phyloP scores from a whole-genome alignment of 2,329 filamentous ascomycete genomes.

The Davidsoniella virescens region DNA sequence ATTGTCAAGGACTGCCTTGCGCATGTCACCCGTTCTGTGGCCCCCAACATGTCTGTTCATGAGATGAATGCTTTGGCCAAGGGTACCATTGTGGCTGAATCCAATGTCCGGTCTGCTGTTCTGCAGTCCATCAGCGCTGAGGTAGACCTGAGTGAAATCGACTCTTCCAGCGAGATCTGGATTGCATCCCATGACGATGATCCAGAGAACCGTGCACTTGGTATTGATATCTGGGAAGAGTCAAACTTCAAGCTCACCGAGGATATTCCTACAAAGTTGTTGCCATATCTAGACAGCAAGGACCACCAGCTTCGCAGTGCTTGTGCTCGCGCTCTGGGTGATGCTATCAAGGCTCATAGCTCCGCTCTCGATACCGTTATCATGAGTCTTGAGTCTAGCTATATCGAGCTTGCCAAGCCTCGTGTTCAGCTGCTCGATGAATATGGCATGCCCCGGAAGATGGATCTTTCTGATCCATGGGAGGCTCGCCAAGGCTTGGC shows the following conservation, averaged over 20 bases:
- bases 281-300: conserved; percentile 64
- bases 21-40: conserved; percentile 70
- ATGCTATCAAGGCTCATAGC: conserved; percentile 47
- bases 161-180: conserved; percentile 85
- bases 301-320: conserved; percentile 72
- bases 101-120: conserved; percentile 65
- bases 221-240: conserved; percentile 85
- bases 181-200: conserved; percentile 82
- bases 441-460: conserved; percentile 86
- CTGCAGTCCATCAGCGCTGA: conserved; percentile 83
- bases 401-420: conserved; percentile 66
- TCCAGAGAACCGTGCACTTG: conserved; percentile 70
- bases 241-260: conserved; percentile 58
- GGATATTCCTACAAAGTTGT: conserved; percentile 47
- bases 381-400: conserved; percentile 49
- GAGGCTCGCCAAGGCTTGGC: conserved; percentile 81
- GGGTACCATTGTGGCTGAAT: conserved; percentile 64
- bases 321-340: conserved; percentile 65
- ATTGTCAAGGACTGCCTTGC: conserved; percentile 81
- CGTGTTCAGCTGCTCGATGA: conserved; percentile 73
- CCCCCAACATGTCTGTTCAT: conserved; percentile 55
- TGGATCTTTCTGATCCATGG: conserved; percentile 78
- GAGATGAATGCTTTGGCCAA: conserved; percentile 66
- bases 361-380: conserved; percentile 46
- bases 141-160: conserved; percentile 75